Base-by-base conservation (phyloP, 1,139 yeast species). In the Scheffersomyces illinoinensis region DNA sequence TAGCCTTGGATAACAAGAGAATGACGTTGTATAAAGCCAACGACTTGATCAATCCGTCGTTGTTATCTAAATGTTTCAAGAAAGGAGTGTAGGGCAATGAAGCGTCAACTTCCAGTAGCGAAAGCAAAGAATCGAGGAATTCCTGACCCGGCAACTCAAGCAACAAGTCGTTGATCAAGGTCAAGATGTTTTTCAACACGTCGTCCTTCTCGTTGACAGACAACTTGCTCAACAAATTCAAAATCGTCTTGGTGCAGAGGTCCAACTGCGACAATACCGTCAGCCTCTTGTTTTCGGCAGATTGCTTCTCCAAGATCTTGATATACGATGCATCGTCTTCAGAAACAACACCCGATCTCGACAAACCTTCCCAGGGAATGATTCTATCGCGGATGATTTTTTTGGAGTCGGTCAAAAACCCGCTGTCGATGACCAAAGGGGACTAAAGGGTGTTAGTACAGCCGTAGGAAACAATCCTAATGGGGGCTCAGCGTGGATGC, bases 341-440 rank as follows among this genome's bases (percentile, higher is more conserved):
- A 21, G 87, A 76, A 53, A 93, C 81, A 54, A 88, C 85, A 55
- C 86, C 87, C 14, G 96, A 89, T 61, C 97, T 84, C 20, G 91
- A 88, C 68, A 90, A 87, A 8, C 97, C 97, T 70, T 91, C 96
- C 98, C 98, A 93, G 26, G 97, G 96, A 61, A 93, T 86, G 47
- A 96, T 89, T 64, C 96, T 85, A 62, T 91, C 90, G 67, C 96
- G 83, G 65, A 91, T 88, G 64, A 87, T 87, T 66, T 85, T 82
- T 68, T 91, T 86, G 63, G 90, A 85, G 67, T 92, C 97, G 64
- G 87, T 88, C 68, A 91, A 80, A 69, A 86, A 88, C 54, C 83
- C 83, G 73, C 91, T 88, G 67, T 89, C 91, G 64, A 84, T 71
- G 54, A 73, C 61, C 58, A 76, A 70, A 33, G 79, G 77, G 33